Evolutionary conservation across 2,329 filamentous ascomycete genomes (phyloP), one percentile per base, ranked within the genome.

Genomic region (Verticillium zaregamsianum): DNA sequence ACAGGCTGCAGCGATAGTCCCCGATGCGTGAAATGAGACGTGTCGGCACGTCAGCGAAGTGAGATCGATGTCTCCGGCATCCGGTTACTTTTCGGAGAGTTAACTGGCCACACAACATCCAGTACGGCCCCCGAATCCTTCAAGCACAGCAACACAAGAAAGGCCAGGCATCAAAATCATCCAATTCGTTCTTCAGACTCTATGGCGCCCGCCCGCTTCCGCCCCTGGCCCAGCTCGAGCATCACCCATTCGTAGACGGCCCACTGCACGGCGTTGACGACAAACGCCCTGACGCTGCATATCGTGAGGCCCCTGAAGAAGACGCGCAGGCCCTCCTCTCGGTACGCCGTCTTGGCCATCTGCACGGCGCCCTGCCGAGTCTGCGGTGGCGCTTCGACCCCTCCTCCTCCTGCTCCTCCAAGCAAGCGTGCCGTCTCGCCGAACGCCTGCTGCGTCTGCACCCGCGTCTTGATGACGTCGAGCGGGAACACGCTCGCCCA

Each of bases 251-350:
- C 93, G 72, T 97, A 97, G 6, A 92, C 86, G 28, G 90, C 90
- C 93, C 93, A 98, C 78, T 93, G 82, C n/a, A 92, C 90, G 2
- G 94, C 93, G 78, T 97, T 97, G 45, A 97, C 94, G 59, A 96
- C 79, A 73, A 98, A 97, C 0, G 94, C 94, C 67, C 94, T 82
- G 9, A 90, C 76, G 74, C 91, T 96, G 74, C 94, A 98, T 35
- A 97, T 82, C 0, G 87, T 86, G 52, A 98, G 74, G 0, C 91
- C 91, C 33, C 87, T 81, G 71, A 91, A 93, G 75, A 93, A 93
- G 1, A 86, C 81, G 35, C 76, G 73, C 9, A 80, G 39, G 0
- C 91, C 90, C 33, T 85, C 87, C 54, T 82, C 79, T 62, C 76
- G 80, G 70, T 94, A 96, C 0, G 88, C 85, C 49, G 86, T 78